phyloP scores from a whole-genome alignment of 768 basidiomycete species.

The Russula dissimulans region DNA sequence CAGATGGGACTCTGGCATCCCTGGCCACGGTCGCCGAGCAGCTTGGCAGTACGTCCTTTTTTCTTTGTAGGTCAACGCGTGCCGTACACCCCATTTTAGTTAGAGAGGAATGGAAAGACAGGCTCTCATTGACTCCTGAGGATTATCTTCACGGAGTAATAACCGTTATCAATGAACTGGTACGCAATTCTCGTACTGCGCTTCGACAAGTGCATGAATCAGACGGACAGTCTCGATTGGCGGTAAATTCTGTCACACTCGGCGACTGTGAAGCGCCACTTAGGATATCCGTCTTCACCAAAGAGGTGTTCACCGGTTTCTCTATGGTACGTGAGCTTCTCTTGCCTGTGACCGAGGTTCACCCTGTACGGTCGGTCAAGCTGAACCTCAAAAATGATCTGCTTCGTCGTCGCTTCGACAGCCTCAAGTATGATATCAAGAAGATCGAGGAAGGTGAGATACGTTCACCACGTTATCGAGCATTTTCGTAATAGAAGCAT shows the following conservation, averaged over 20 bases:
- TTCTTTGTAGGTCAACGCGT: not conserved
- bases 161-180: slow-evolving; percentile 70
- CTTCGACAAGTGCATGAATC: not conserved
- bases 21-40: slow-evolving; percentile 40
- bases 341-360: not conserved
- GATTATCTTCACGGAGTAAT: slow-evolving; percentile 80
- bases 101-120: slow-evolving; percentile 58
- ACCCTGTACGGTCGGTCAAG: slow-evolving; percentile 28
- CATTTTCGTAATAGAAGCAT: slow-evolving; percentile 2
- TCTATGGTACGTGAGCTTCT: slow-evolving; percentile 50
- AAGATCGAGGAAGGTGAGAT: slow-evolving; percentile 76
- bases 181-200: slow-evolving; percentile 28
- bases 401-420: slow-evolving; percentile 67
- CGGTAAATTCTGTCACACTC: slow-evolving; percentile 74
- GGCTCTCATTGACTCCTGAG: slow-evolving; percentile 55
- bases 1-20: slow-evolving; percentile 48
- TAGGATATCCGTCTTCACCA: slow-evolving; percentile 68
- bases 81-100: slow-evolving; percentile 33
- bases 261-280: slow-evolving; percentile 75
- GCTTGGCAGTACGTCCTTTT: slow-evolving; percentile 53
- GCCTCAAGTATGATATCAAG: slow-evolving; percentile 79
- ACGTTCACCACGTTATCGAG: not conserved
- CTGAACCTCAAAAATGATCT: slow-evolving; percentile 76
- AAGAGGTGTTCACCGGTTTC: slow-evolving; percentile 76
- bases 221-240: slow-evolving; percentile 53